Evolutionary conservation across 2,329 filamentous ascomycete species (phyloP), one percentile per base, ranked within the genome.

Genomic region (Pleomassaria siparia): DNA sequence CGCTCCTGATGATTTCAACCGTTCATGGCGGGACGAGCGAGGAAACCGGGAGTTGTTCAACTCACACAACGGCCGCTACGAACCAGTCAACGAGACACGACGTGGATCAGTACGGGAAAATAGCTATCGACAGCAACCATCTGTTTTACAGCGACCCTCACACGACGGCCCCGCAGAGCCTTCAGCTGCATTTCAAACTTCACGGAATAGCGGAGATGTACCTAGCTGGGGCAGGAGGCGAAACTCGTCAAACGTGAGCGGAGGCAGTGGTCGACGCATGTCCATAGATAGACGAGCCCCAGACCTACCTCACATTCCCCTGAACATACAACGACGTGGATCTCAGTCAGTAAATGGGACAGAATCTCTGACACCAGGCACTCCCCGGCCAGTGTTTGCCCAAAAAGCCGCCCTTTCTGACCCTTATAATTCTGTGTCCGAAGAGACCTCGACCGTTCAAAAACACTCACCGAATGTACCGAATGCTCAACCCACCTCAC

Each of bases 31-130:
- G 61, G 90, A 96, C 52, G 81, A 85, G 4, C 77, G 81, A 46
- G 77, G 80, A 10, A 85, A 83, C 52, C 80, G 88, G 47, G 91
- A 97, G 69, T 77, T 97, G 0, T 97, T 85, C 74, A 96, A 97
- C 67, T 95, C 92, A n/a, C 88, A 95, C 46, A 96, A 90, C 44
- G 92, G 92, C 15, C 86, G 90, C 42, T 95, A 96, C 59, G 92
- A 97, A 66, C 91, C 91, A 13, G 92, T 91, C 3, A 77, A 81
- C 43, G 90, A 96, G 46, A 77, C 74, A 53, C 85, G 91, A 29
- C 84, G 89, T 55, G 83, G 63, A 15, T 84, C 87, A 24, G 75
- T 82, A 54, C 83, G 87, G 43, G 81, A 84, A 46, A 88, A 94
- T 45, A 79, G 82, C 51, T 79, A 82, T 47, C 83, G 88, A 40